Evolutionary conservation across 176 grass and related monocot genomes (phyloP), one percentile per base, ranked within the genome.

Genomic region (Leersia perrieri): DNA sequence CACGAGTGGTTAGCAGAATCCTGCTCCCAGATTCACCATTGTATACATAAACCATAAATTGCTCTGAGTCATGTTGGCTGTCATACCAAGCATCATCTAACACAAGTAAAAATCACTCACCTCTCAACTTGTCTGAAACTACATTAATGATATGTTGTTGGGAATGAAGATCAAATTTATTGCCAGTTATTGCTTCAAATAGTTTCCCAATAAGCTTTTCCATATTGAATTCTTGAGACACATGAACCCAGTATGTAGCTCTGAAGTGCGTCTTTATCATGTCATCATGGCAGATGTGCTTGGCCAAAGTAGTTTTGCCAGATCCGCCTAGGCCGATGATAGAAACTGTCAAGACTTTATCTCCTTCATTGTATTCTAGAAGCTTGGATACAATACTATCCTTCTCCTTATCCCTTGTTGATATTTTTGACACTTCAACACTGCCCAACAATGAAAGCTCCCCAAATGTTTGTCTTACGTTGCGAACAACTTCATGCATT

Each of bases 11-110:
- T 22, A 83, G 67, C 66, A 90, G 57, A 62, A 90, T 32, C 20
- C 70, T 82, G 33, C 83, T 90, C 7, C 78, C 87, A 9, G 10
- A 25, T 45, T 35, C 18, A 5, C 55, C 57, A 44, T 0, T 5
- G 5, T 67, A 44, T 33, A 83, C 4, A 26, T 64, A 20, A 2
- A 28, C 38, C 36, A 31, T 70, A 22, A 90, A 63, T 13, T 62
- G 33, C 4, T 72, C 40, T 65, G 42, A 76, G 0, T 69, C 42
- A 5, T 69, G 26, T 10, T 1, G 20, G 13, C 45, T 0, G 45
- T 83, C 23, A 55, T 75, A 30, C 83, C 88, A 90, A 69, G 73
- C 66, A 5, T 85, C 87, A 86, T 86, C 88, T 11, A 86, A 23
- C 9, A 86, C 77, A 28, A 90, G 77, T 0, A 85, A 11, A 65